phyloP scores from a whole-genome alignment of 345 rosid genomes.

The Acer saccharum region DNA sequence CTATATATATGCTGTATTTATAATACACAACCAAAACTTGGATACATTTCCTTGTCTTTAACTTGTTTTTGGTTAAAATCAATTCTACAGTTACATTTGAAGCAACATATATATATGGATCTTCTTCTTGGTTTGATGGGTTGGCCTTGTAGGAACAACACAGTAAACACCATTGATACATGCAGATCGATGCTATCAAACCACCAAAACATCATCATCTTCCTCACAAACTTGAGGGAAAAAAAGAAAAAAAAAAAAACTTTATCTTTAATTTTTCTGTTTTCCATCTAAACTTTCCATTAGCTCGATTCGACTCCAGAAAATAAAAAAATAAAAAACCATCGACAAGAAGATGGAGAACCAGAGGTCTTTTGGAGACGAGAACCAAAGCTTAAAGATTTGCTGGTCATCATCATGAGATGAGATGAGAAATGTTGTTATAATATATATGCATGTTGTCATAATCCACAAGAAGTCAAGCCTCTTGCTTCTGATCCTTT shows the following conservation, averaged over 20 bases:
- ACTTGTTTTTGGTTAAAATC: neutral
- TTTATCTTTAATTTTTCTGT: neutral
- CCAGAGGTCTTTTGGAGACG: constrained; percentile 23
- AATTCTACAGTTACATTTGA: constrained; percentile 26
- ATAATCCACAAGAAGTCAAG: constrained; percentile 54
- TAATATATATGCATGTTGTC: too few species aligned
- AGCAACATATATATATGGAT: constrained; percentile 15
- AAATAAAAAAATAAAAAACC: neutral
- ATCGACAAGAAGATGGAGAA: constrained; percentile 22
- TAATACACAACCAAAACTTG: constrained; percentile 31
- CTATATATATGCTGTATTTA: constrained; percentile 12
- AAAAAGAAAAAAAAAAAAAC: constrained; percentile 21
- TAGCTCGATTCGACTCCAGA: constrained; percentile 1
- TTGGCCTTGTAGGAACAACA: neutral
- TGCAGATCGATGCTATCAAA: constrained; percentile 18
- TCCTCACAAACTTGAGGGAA: constrained; percentile 17
- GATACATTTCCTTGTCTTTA: constrained; percentile 19
- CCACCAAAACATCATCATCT: constrained; percentile 13
- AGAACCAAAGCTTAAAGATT: constrained; percentile 47
- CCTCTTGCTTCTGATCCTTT: constrained; percentile 83
- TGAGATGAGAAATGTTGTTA: neutral
- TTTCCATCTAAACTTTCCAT: constrained; percentile 19
- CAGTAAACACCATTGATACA: constrained; percentile 14
- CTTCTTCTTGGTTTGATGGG: constrained; percentile 26
- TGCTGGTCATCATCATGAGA: constrained; percentile 11